Percentiles rank a stretch among this genome's conserved stretches.
Conservation (phyloP, 2,329 filamentous ascomycete species). For the Arachnomyces sp. region DNA sequence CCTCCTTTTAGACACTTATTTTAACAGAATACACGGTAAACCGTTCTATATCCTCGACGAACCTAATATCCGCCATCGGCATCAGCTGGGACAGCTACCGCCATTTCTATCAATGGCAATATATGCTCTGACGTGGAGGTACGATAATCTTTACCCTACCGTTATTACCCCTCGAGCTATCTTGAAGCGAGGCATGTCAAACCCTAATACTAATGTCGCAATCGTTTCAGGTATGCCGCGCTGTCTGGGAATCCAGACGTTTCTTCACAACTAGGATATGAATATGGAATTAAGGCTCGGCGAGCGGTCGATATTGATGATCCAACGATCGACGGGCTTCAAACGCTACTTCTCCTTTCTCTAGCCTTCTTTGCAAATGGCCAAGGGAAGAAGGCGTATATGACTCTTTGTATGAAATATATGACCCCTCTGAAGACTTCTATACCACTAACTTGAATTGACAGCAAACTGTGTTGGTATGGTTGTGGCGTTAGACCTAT, state of each 20-base stretch:
- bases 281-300: slow-evolving; percentile 44
- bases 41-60: slow-evolving; percentile 78
- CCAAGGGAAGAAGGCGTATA: slow-evolving; percentile 76
- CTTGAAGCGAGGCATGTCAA: slow-evolving; percentile 6
- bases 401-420: slow-evolving; percentile 59
- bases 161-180: slow-evolving; percentile 4
- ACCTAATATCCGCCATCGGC: slow-evolving; percentile 59
- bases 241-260: slow-evolving; percentile 60
- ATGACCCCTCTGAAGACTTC: slow-evolving; percentile 3
- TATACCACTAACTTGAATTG: slow-evolving; percentile 25
- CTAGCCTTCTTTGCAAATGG: slow-evolving; percentile 69
- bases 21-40: slow-evolving; percentile 69
- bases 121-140: slow-evolving; percentile 54
- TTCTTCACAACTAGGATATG: slow-evolving; percentile 62
- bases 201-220: slow-evolving; percentile 11
- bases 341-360: slow-evolving; percentile 65
- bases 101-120: slow-evolving; percentile 45
- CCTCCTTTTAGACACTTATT: slow-evolving; percentile 67
- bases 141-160: slow-evolving; percentile 13
- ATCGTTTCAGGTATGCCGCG: slow-evolving; percentile 55
- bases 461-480: slow-evolving; percentile 69
- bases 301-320: slow-evolving; percentile 68
- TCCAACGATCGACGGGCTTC: slow-evolving; percentile 67
- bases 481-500: slow-evolving; percentile 72
- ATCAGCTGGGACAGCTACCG: slow-evolving; percentile 59